Percentiles rank a stretch among this genome's conserved stretches.
phyloP scores from a whole-genome alignment of 2,329 filamentous ascomycete genomes.

The Neodidymelliopsis sp. region DNA sequence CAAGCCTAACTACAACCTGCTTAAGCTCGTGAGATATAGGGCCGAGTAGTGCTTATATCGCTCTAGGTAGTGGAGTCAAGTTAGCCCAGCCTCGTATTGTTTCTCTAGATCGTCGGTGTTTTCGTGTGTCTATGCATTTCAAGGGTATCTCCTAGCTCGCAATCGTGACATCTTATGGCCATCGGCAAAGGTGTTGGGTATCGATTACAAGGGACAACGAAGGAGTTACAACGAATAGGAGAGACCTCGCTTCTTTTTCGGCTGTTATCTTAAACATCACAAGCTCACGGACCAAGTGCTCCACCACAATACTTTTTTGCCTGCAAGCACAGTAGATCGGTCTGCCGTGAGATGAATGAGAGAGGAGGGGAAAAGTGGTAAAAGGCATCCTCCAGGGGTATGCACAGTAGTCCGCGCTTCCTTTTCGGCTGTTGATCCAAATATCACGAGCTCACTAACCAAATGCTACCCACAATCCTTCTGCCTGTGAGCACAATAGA shows the following conservation, averaged over 20 bases:
- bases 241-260: conserved; percentile 8
- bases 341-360: background rate
- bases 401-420: background rate
- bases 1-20: conserved; percentile 7
- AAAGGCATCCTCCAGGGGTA: background rate
- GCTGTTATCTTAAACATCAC: too few species aligned
- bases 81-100: conserved; percentile 2
- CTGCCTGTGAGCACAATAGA: background rate
- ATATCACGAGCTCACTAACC: conserved; percentile 8
- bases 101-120: background rate
- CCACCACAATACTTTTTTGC: background rate
- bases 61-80: conserved; percentile 10
- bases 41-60: conserved; percentile 9
- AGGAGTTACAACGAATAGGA: conserved; percentile 5
- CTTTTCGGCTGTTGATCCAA: conserved; percentile 2
- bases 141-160: conserved; percentile 4
- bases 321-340: background rate
- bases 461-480: conserved; percentile 6
- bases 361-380: background rate
- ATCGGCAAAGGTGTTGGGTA: conserved; percentile 3
- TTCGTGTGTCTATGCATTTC: conserved; percentile 2
- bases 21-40: conserved; percentile 7
- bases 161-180: conserved; percentile 1
- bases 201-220: conserved; percentile 6
- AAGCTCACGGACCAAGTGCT: background rate